Evolutionary conservation across 129 eudicot species (phyloP), one percentile per base, ranked within the genome.

Genomic region (Logfia minima): DNA sequence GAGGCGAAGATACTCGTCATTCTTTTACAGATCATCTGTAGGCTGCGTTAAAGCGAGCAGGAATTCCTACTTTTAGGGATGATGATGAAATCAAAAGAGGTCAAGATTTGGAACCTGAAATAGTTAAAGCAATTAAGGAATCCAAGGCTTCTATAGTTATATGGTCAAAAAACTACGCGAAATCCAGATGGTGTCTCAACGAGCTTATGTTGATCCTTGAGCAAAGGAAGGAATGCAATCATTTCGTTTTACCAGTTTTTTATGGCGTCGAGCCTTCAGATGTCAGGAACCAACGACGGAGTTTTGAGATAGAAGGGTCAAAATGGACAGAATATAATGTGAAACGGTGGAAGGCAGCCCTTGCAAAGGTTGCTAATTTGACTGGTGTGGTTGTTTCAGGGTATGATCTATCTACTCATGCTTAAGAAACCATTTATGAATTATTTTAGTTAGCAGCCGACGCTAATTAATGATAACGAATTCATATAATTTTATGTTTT

Each of bases 241-340:
- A 35, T 35, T 67, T 67, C 9, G 53, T 67, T 35, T 3, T 67
- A 34, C 71, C 71, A 4, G 53, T 67, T 67, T 67, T 67, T 34
- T n/a, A 31, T 31, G 34, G 34, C 34, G 34, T 31, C 34, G 34
- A 31, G 4, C 34, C 34, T 31, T 31, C 34, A 31, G 34, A 31
- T 31, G 4, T 31, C 34, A 3, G 34, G 34, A 31, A 31, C 4
- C 34, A 31, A 31, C 34, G 34, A 4, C 34, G 5, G 5, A 31
- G 34, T 31, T 31, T 31, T 4, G 5, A 31, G 34, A 31, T 31
- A 31, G 34, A 31, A 31, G 34, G 34, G 34, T 31, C 34, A 2
- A 31, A 31, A 31, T 31, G 34, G 34, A 31, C 34, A 31, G 34
- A 31, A 31, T 31, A 31, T 31, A 4, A 31, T 31, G 34, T 31